A percentile compares a stretch with the other conserved stretches of the same genome.
These are phyloP conservation scores for Podila epicladia DNA, from an alignment of 192 early-diverging fungal genomes.

Conservation along the genomic window DNA sequence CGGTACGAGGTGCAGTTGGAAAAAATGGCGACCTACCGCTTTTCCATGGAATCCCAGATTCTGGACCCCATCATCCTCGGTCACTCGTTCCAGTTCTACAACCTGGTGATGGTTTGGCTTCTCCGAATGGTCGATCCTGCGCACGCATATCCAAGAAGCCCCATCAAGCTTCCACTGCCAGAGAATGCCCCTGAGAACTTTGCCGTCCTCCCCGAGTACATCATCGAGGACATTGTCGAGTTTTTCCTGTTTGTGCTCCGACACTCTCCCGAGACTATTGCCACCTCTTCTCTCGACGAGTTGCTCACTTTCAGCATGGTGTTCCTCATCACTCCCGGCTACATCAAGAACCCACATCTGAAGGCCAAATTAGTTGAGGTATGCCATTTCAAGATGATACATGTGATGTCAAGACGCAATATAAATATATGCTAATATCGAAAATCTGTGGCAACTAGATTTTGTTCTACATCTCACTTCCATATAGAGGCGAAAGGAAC, in stretches of 20 bases:
- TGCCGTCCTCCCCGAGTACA: constrained; percentile 90
- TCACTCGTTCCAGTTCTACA: constrained; percentile 81
- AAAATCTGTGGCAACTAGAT: constrained; percentile 53
- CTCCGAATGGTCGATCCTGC: constrained; percentile 76
- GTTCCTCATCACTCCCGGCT: constrained; percentile 80
- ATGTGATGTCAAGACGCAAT: background rate
- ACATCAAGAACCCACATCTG: constrained; percentile 94
- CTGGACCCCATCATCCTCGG: constrained; percentile 77
- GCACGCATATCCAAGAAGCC: constrained; percentile 53
- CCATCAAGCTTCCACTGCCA: constrained; percentile 67
- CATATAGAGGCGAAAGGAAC: constrained; percentile 61
- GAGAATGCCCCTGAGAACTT: constrained; percentile 62
- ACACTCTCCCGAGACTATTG: constrained; percentile 56
- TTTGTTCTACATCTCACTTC: constrained; percentile 84
- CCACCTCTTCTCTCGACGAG: constrained; percentile 53
- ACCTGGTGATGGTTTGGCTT: constrained; percentile 90
- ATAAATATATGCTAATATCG: constrained; percentile 2
- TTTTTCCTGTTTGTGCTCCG: constrained; percentile 76
- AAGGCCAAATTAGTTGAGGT: constrained; percentile 96
- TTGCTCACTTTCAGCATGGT: constrained; percentile 77
- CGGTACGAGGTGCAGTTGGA: constrained; percentile 73
- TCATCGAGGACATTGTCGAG: constrained; percentile 90
- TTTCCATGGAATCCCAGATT: constrained; percentile 81
- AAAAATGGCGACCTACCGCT: constrained; percentile 69
- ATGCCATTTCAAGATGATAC: background rate